Percentiles rank a stretch among this genome's conserved stretches.
Conservation (phyloP, 228 moss, liverwort and hornwort species). For the Sphagnum fallax region DNA sequence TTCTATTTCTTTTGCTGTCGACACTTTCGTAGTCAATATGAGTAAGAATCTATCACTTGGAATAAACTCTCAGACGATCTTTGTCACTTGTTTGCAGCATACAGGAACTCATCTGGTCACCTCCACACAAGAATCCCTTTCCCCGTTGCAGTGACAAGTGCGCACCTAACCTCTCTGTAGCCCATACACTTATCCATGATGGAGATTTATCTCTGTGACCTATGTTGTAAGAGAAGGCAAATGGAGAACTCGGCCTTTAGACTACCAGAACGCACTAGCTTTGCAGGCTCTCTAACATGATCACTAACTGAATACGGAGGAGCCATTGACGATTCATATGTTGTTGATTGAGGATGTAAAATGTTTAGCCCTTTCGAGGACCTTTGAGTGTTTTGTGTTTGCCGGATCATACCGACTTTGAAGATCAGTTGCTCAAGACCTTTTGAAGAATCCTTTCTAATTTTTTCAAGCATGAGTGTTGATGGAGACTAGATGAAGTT, state of each 20-base stretch:
- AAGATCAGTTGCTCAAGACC: background rate
- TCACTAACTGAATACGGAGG: too few relatives aligned
- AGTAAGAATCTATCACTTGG: background rate
- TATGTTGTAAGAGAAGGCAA: background rate
- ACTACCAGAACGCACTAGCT: background rate
- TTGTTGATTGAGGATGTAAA: too few relatives aligned
- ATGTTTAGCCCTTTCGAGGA: too few relatives aligned
- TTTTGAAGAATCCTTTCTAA: background rate
- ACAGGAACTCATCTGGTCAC: conserved; percentile 23
- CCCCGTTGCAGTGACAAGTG: conserved; percentile 17
- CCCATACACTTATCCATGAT: background rate
- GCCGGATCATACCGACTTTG: conserved; percentile 11
- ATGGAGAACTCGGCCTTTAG: background rate
- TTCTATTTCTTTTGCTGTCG: background rate
- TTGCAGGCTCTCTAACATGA: background rate
- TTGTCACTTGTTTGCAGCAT: conserved; percentile 11
- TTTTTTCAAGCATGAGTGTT: background rate
- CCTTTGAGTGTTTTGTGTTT: background rate
- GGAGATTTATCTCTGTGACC: background rate
- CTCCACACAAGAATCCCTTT: conserved; percentile 31
- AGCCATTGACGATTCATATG: too few relatives aligned
- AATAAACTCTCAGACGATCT: background rate
- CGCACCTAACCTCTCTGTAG: background rate
- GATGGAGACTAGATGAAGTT: background rate
- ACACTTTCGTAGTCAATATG: background rate